phyloP scores from a whole-genome alignment of 2,329 filamentous ascomycete genomes.

The Colletotrichum sojae region DNA sequence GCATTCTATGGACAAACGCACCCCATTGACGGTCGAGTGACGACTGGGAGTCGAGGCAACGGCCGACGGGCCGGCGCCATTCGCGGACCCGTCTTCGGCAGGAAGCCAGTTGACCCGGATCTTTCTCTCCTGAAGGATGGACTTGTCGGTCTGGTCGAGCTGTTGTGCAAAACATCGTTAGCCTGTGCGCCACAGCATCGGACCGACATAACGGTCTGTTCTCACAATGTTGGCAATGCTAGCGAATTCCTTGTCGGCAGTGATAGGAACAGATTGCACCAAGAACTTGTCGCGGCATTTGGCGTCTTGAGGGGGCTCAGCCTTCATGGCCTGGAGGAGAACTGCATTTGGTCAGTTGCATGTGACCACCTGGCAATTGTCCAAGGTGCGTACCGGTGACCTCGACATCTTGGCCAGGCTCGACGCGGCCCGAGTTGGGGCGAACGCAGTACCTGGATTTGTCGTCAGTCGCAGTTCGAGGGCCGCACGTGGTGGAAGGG shows the following conservation, averaged over 20 bases:
- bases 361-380: slow-evolving; percentile 42
- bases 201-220: slow-evolving; percentile 39
- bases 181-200: slow-evolving; percentile 12
- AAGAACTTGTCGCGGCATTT: slow-evolving; percentile 98
- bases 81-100: slow-evolving; percentile 62
- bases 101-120: slow-evolving; percentile 91
- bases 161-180: slow-evolving; percentile 52
- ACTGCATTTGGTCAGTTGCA: slow-evolving; percentile 67
- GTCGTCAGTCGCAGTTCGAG: slow-evolving; percentile 44
- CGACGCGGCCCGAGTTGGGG: slow-evolving; percentile 96
- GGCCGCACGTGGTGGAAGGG: slow-evolving; percentile 42
- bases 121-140: slow-evolving; percentile 90
- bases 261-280: slow-evolving; percentile 90
- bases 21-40: slow-evolving; percentile 54
- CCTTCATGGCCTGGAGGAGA: slow-evolving; percentile 97
- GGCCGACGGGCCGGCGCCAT: slow-evolving; percentile 43
- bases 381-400: slow-evolving; percentile 79
- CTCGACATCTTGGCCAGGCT: slow-evolving; percentile 90
- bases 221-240: slow-evolving; percentile 71
- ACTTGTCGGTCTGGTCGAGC: slow-evolving; percentile 87
- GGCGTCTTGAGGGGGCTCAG: slow-evolving; percentile 86
- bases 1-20: slow-evolving; percentile 4
- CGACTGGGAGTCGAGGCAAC: slow-evolving; percentile 58
- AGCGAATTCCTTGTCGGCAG: slow-evolving; percentile 84
- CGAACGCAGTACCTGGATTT: slow-evolving; percentile 90